Evolutionary conservation across 805 yeast genomes (phyloP).

Genomic region (Saccharomycopsis sp.): DNA sequence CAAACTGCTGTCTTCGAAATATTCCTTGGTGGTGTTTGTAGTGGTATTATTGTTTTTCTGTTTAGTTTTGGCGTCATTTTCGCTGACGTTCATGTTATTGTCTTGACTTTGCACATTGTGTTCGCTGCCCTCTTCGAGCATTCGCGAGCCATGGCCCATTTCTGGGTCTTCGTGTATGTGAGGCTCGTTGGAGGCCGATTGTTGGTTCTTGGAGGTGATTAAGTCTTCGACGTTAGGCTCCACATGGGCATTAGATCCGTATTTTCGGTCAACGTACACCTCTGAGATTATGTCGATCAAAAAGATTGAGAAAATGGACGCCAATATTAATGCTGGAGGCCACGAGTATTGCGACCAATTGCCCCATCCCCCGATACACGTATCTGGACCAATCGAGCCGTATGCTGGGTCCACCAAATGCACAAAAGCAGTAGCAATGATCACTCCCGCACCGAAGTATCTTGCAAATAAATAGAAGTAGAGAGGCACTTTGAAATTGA

Average conservation of each 20-base stretch:
- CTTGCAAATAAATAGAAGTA: conserved; percentile 25
- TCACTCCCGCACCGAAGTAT: conserved; percentile 72
- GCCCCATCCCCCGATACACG: conserved; percentile 24
- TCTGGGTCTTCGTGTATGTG: not conserved
- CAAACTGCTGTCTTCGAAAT: not conserved
- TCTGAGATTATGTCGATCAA: conserved; percentile 35
- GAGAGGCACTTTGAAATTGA: conserved; percentile 37
- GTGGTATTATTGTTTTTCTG: not conserved
- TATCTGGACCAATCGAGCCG: conserved; percentile 23
- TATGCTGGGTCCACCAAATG: conserved; percentile 57
- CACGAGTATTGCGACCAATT: conserved; percentile 33
- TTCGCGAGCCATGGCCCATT: not conserved
- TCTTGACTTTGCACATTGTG: not conserved
- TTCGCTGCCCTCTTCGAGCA: not conserved
- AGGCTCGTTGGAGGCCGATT: not conserved
- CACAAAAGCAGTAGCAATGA: conserved; percentile 67
- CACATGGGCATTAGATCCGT: conserved; percentile 23
- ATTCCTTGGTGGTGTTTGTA: not conserved
- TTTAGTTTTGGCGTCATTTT: too few relatives aligned
- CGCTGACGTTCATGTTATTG: too few relatives aligned
- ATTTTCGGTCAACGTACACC: conserved; percentile 34
- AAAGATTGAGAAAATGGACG: conserved; percentile 34
- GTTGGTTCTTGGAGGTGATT: conserved; percentile 13
- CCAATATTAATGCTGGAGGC: conserved; percentile 41
- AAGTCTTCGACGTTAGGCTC: conserved; percentile 21